A percentile compares a stretch with the other conserved stretches of the same genome.
Evolutionary conservation across 2,329 filamentous ascomycete genomes (phyloP).

Genomic region (Akanthomyces dipterigenus): DNA sequence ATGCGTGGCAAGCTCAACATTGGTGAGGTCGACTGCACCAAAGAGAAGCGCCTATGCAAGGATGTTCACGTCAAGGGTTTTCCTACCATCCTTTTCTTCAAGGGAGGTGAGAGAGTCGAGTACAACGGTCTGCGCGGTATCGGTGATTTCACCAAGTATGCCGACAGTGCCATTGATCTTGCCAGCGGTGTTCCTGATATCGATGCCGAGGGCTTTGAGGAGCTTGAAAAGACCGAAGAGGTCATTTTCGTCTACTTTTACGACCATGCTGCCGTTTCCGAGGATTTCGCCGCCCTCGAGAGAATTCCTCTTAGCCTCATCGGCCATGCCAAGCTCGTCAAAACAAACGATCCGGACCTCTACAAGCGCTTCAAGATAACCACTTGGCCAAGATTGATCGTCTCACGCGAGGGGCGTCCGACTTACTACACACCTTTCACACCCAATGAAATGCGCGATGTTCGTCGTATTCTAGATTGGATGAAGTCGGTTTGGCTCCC

Average conservation of each 20-base stretch:
- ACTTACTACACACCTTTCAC: conserved; percentile 85
- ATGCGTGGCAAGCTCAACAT: conserved; percentile 88
- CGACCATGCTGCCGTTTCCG: conserved; percentile 85
- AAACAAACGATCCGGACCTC: conserved; percentile 72
- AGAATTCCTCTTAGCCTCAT: conserved; percentile 81
- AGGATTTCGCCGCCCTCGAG: conserved; percentile 87
- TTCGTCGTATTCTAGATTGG: conserved; percentile 71
- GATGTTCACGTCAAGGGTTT: conserved; percentile 74
- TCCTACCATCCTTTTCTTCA: conserved; percentile 89
- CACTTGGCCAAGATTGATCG: conserved; percentile 90
- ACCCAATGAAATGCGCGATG: conserved; percentile 88
- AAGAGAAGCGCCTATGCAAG: conserved; percentile 82
- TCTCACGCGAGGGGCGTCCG: conserved; percentile 80
- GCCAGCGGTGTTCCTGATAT: conserved; percentile 75
- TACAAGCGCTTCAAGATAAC: conserved; percentile 86
- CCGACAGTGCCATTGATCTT: conserved; percentile 76
- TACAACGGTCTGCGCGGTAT: conserved; percentile 88
- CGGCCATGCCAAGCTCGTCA: conserved; percentile 86
- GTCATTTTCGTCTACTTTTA: conserved; percentile 98
- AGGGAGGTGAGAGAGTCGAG: conserved; percentile 83
- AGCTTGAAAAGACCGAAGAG: conserved; percentile 85
- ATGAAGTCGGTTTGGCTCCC: conserved; percentile 96
- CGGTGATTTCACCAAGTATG: conserved; percentile 81
- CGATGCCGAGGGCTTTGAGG: conserved; percentile 66
- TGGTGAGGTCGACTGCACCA: conserved; percentile 93